Evolutionary conservation across 257 asterid genomes (phyloP), one percentile per base, ranked within the genome.

Genomic region (Penstemon barbatus): DNA sequence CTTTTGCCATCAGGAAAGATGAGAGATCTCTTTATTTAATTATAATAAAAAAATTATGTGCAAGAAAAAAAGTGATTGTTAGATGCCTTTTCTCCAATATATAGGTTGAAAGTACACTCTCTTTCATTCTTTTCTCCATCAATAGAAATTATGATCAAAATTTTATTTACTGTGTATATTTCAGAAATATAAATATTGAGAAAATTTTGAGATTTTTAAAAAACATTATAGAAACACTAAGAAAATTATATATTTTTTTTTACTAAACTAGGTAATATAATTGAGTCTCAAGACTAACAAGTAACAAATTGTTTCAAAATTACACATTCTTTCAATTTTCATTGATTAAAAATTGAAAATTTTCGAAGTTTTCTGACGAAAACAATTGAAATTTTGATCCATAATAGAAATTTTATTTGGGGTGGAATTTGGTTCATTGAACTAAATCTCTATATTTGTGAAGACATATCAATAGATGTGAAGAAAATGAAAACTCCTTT

Each of bases 51-150:
- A 48, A 33, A 44, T 4, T 62, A 38, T 68, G 8, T 41, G 68
- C 60, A 75, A 71, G 75, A 50, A 75, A 58, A 70, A 11, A 42
- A 67, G 67, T 79, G 78, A 75, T 66, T 71, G 60, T 13, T 18
- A 44, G 18, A 41, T 25, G 12, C 57, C 37, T 74, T 3, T 39
- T 62, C 75, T 57, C 59, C 66, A 45, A 68, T 74, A 56, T 55
- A 66, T 37, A 68, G 68, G 65, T 50, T 9, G 36, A 75, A 75
- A 66, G 61, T 56, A 59, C 40, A 37, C 11, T 50, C 42, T 15
- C 33, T 25, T 25, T 25, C 33, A 25, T 25, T 25, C 33, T 49
- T 38, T 60, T 15, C 42, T 33, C 7, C 25, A 49, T 5, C n/a
- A 49, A 6, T 49, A 10, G 18, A 49, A 49, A 49, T 6, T 0